These are phyloP conservation scores for Alternaria triticina DNA, from an alignment of 2,329 filamentous ascomycete genomes.

Conservation along the genomic window DNA sequence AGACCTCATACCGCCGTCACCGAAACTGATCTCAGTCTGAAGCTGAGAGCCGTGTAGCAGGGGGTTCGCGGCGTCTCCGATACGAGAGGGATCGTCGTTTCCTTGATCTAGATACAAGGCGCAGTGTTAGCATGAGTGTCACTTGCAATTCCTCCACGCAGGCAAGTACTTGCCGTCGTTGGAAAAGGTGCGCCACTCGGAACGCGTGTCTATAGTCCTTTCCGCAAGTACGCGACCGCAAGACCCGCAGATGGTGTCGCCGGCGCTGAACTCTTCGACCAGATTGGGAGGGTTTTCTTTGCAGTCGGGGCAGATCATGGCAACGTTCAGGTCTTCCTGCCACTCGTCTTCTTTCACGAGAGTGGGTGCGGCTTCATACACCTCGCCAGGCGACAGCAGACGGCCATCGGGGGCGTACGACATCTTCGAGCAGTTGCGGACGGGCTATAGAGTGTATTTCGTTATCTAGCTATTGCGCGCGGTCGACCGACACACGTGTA, in stretches of 20 bases:
- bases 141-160: neutral
- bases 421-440: slow-evolving; percentile 27
- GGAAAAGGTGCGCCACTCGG: slow-evolving; percentile 98
- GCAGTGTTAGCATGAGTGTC: neutral
- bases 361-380: slow-evolving; percentile 48
- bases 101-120: slow-evolving; percentile 66
- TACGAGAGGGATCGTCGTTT: slow-evolving; percentile 96
- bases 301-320: slow-evolving; percentile 87
- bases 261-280: slow-evolving; percentile 88
- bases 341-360: slow-evolving; percentile 57
- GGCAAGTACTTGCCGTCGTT: slow-evolving; percentile 69
- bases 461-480: slow-evolving; percentile 20
- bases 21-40: slow-evolving; percentile 85
- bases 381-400: slow-evolving; percentile 54
- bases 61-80: slow-evolving; percentile 90
- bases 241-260: slow-evolving; percentile 89
- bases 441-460: slow-evolving; percentile 13
- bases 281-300: slow-evolving; percentile 90
- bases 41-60: slow-evolving; percentile 90
- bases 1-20: slow-evolving; percentile 72
- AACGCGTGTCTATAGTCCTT: slow-evolving; percentile 92
- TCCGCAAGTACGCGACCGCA: slow-evolving; percentile 91
- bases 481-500: slow-evolving; percentile 17
- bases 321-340: slow-evolving; percentile 85
- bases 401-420: slow-evolving; percentile 43